These are phyloP conservation scores for Cryptosporidium viatorum DNA, from an alignment of 169 alveolate species.

Conservation along the genomic window DNA sequence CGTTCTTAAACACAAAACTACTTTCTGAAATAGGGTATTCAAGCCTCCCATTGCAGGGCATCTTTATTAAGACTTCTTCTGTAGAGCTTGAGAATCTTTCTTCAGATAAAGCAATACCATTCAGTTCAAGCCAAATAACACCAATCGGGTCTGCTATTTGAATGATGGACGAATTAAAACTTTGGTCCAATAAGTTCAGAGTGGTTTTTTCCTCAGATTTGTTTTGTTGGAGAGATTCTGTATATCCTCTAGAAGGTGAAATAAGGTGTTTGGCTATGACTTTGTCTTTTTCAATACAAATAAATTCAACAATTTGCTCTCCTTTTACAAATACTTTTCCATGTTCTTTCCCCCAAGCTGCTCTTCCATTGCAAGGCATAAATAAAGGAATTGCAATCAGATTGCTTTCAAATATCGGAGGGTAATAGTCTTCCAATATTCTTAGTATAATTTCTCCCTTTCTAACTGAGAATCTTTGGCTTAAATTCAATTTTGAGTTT, in stretches of 20 bases:
- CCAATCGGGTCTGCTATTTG: conserved; percentile 17
- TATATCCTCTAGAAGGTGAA: conserved; percentile 57
- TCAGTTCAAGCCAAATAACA: conserved; percentile 22
- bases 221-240: conserved; percentile 7
- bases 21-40: conserved; percentile 19
- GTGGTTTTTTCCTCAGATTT: background rate
- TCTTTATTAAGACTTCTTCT: background rate
- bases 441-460: conserved; percentile 39
- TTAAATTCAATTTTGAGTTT: background rate
- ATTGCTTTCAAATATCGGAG: conserved; percentile 39
- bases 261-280: conserved; percentile 5
- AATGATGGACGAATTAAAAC: background rate
- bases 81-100: background rate
- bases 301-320: conserved; percentile 34
- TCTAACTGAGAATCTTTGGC: background rate
- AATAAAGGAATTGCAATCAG: conserved; percentile 41
- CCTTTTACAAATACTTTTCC: conserved; percentile 47
- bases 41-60: conserved; percentile 60
- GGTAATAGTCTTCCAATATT: conserved; percentile 29
- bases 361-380: conserved; percentile 64
- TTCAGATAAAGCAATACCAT: no score
- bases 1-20: conserved; percentile 29
- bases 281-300: background rate
- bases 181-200: background rate
- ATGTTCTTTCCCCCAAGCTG: conserved; percentile 52